phyloP scores from a whole-genome alignment of 305 asterid species.

The Fraxinus greggii region DNA sequence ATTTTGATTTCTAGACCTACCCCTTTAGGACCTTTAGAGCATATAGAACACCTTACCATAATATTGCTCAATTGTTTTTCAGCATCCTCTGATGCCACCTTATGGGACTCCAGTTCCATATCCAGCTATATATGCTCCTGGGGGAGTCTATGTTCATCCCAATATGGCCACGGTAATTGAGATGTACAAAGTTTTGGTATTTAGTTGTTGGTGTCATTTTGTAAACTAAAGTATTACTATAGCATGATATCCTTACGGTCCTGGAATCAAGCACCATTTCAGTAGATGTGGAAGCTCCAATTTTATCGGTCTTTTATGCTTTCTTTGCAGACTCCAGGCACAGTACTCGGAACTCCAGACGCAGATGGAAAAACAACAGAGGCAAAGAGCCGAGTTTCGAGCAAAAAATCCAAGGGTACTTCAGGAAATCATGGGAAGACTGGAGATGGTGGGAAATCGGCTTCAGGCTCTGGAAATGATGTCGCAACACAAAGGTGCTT shows the following conservation, averaged over 20 bases:
- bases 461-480: slow-evolving; percentile 91
- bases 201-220: slow-evolving; percentile 14
- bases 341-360: slow-evolving; percentile 52
- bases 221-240: background rate
- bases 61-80: slow-evolving; percentile 28
- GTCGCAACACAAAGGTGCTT: slow-evolving; percentile 78
- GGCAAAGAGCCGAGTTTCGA: slow-evolving; percentile 53
- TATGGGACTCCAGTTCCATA: slow-evolving; percentile 94
- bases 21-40: background rate
- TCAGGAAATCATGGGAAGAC: slow-evolving; percentile 52
- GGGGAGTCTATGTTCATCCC: slow-evolving; percentile 88
- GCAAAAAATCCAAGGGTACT: slow-evolving; percentile 52
- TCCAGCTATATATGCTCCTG: slow-evolving; percentile 83
- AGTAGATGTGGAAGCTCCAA: background rate
- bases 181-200: slow-evolving; percentile 6
- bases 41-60: slow-evolving; percentile 13
- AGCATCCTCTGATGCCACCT: slow-evolving; percentile 96
- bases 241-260: background rate
- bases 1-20: slow-evolving; percentile 5
- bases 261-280: background rate
- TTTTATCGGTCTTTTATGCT: background rate
- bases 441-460: slow-evolving; percentile 62
- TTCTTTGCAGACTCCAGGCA: slow-evolving; percentile 44
- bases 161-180: slow-evolving; percentile 63
- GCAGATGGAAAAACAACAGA: slow-evolving; percentile 58